These are phyloP conservation scores for Diaporthe velutina DNA, from an alignment of 2,329 filamentous ascomycete species.

Conservation along the genomic window DNA sequence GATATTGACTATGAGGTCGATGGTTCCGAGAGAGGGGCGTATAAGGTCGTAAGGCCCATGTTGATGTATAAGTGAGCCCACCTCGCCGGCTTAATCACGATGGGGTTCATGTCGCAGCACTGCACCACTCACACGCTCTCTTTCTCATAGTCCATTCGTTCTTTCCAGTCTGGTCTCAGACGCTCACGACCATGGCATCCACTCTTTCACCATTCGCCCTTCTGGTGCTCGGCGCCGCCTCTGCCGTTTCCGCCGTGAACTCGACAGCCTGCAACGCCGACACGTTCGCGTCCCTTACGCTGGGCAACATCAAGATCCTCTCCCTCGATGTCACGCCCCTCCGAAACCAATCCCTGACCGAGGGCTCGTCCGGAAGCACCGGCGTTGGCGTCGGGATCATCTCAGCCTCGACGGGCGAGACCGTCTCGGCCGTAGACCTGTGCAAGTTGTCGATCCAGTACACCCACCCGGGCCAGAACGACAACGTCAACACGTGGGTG, in stretches of 20 bases:
- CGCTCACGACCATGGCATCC: constrained; percentile 14
- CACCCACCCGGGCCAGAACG: constrained; percentile 30
- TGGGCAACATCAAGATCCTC: constrained; percentile 28
- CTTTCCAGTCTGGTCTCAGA: constrained; percentile 10
- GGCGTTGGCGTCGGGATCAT: constrained; percentile 13
- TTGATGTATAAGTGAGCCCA: background rate
- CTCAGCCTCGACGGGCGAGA: background rate
- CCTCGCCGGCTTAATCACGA: background rate
- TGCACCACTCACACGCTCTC: background rate
- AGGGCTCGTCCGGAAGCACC: background rate
- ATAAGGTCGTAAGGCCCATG: background rate
- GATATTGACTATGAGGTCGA: background rate
- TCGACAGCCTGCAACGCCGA: constrained; percentile 21
- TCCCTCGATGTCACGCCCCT: constrained; percentile 8
- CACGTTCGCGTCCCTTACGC: constrained; percentile 12
- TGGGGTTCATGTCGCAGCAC: background rate
- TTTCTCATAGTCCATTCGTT: background rate
- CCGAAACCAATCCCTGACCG: constrained; percentile 12
- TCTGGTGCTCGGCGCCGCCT: background rate
- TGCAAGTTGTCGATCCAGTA: constrained; percentile 33
- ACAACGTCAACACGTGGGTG: constrained; percentile 31
- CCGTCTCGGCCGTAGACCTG: constrained; percentile 19
- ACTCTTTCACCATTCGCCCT: constrained; percentile 10
- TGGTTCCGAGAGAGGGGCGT: background rate
- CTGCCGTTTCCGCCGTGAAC: background rate